Percentiles rank a stretch among this genome's conserved stretches.
Conservation (phyloP, 140 eudicot genomes). For the Stevia rebaudiana region DNA sequence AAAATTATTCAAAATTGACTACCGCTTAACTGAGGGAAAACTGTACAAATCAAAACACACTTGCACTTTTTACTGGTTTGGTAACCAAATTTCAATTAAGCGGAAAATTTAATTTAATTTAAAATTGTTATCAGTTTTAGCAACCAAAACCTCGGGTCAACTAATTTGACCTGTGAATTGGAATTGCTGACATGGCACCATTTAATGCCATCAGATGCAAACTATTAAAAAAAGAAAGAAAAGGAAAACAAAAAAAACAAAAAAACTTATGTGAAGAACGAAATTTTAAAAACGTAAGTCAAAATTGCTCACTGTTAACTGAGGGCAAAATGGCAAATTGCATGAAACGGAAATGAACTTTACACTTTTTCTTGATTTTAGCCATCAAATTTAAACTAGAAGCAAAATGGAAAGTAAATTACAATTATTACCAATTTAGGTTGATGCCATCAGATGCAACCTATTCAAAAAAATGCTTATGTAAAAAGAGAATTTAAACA, state of each 20-base stretch:
- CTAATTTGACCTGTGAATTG: not conserved
- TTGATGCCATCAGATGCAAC: not conserved
- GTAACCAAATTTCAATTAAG: not conserved
- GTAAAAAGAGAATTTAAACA: not conserved
- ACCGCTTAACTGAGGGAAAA: conserved; percentile 3
- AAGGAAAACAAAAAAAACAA: too few relatives aligned
- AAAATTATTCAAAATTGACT: not conserved
- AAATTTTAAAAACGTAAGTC: too few relatives aligned
- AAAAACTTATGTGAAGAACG: too few relatives aligned
- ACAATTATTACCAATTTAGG: too few relatives aligned
- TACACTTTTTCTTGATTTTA: too few relatives aligned
- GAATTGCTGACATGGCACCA: not conserved
- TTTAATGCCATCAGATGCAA: not conserved
- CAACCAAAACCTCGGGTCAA: not conserved
- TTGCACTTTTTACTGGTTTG: not conserved
- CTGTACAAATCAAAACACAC: not conserved
- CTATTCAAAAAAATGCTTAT: not conserved
- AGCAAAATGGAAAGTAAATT: too few relatives aligned
- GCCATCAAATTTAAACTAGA: too few relatives aligned
- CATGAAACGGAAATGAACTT: too few relatives aligned
- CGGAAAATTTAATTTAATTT: not conserved
- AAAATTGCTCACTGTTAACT: too few relatives aligned
- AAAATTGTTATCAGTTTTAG: not conserved
- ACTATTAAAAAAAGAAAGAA: not conserved
- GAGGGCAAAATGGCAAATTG: too few relatives aligned